phyloP scores from a whole-genome alignment of 306 rosid species.

The Malus sieversii region DNA sequence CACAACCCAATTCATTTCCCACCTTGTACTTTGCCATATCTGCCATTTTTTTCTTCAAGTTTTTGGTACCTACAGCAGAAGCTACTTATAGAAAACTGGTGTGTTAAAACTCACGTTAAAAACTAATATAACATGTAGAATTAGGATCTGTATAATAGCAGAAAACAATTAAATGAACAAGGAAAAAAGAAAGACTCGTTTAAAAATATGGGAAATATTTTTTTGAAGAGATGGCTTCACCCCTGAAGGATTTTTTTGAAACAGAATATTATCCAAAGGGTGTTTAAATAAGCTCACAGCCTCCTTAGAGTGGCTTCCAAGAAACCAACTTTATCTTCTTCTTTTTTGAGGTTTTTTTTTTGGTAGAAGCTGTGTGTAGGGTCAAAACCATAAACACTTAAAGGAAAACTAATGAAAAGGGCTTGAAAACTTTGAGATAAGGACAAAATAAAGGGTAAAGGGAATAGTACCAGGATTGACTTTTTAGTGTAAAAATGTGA shows the following conservation, averaged over 20 bases:
- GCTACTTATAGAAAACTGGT: not conserved
- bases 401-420: no score
- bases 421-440: no score
- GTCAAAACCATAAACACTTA: conserved; percentile 9
- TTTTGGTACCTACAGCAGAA: conserved; percentile 1
- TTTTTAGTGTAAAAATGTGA: no score
- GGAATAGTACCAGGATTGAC: no score
- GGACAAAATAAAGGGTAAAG: no score
- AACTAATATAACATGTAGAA: not conserved
- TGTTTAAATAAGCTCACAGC: conserved; percentile 20
- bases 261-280: conserved; percentile 20
- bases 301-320: conserved; percentile 69
- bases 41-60: conserved; percentile 28
- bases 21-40: conserved; percentile 35
- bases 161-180: not conserved
- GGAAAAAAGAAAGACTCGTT: not conserved
- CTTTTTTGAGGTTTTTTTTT: not conserved
- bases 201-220: not conserved
- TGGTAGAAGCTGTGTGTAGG: conserved; percentile 19
- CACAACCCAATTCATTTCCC: conserved; percentile 43
- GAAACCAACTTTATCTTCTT: conserved; percentile 52
- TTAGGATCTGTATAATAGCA: not conserved
- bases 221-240: conserved; percentile 31
- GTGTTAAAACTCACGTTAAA: not conserved
- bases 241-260: conserved; percentile 23